Evolutionary conservation across 257 asterid species (phyloP), one percentile per base, ranked within the genome.

Genomic region (Nicotiana tabacum): DNA sequence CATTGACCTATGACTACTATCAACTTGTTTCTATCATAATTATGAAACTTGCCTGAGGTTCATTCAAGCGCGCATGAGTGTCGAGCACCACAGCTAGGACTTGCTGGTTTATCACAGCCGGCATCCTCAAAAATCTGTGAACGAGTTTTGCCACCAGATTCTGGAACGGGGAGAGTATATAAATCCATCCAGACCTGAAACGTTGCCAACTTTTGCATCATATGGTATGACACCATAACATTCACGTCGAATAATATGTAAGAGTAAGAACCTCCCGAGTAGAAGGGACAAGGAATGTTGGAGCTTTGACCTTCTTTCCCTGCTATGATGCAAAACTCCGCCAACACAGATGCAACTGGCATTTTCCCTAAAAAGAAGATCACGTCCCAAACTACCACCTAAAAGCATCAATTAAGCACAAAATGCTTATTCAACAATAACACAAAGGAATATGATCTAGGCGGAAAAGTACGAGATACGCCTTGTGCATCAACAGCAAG

Each of bases 11-110:
- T 30, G 18, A 30, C 48, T 6, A 32, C 51, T 35, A 35, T 18
- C 77, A 68, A 61, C 16, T 61, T 61, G 21, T 61, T 21, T 21
- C 33, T 61, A 30, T 7, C 66, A 62, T 21, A 72, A 2, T 21
- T 6, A 27, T 21, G 46, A 10, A 85, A 89, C 97, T 91, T 86
- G 84, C 98, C 97, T 87, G 91, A 83, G 99, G 89, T 67, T 94
- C 97, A 24, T 96, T 96, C 91, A 94, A 89, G 88, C 97, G 94
- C 9, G 97, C 98, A 15, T 96, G 93, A 16, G 97, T 95, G 89
- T 95, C 99, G 93, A 81, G 99, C 99, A 82, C 97, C 97, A 11
- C 99, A 95, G 56, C 93, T 90, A 24, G 99, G 99, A 90, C 98
- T 93, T 32, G 99, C 85, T 43, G 99, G 99, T 6, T 98, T 95